Evolutionary conservation across 306 rosid genomes (phyloP), one percentile per base, ranked within the genome.

Genomic region (Dalbergia cultrata): DNA sequence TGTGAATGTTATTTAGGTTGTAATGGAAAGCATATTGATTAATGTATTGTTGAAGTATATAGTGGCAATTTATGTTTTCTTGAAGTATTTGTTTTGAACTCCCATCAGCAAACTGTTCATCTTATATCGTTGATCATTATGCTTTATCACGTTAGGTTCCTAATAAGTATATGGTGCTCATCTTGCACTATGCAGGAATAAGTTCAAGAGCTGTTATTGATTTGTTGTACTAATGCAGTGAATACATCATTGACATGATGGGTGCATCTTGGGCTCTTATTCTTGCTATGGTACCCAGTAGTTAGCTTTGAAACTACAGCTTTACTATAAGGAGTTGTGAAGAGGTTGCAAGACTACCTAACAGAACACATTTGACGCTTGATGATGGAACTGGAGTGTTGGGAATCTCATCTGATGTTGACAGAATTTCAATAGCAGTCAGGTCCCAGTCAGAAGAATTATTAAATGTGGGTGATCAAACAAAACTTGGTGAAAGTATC

Each of bases 201-300:
- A n/a, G n/a, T n/a, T n/a, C n/a, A n/a, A n/a, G n/a, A n/a, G n/a
- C n/a, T n/a, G n/a, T n/a, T 73, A 77, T 77, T 81, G 67, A 77
- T 84, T 84, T 84, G 22, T 83, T 84, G 59, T 68, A 21, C 60
- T 72, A 74, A 70, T 90, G 93, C 94, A 95, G 99, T 87, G 99
- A 95, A 88, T 95, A 91, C 86, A 95, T 95, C 56, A 86, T 95
- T 76, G 99, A 95, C 86, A 87, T 95, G 84, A 95, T 95, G 99
- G 98, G 99, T 81, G 98, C 99, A 74, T 98, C 99, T 75, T 98
- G 99, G 56, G 79, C 96, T 22, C 92, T 93, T 66, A 95, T 95
- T 84, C 99, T 98, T 74, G 92, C 96, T 12, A 98, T 93, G 85
- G 93, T 89, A 37, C 97, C 97, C 43, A 93, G 96, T 79, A 84